Base-by-base conservation (phyloP, 1,284 basidiomycete species). In the Moniliophthora roreri region DNA sequence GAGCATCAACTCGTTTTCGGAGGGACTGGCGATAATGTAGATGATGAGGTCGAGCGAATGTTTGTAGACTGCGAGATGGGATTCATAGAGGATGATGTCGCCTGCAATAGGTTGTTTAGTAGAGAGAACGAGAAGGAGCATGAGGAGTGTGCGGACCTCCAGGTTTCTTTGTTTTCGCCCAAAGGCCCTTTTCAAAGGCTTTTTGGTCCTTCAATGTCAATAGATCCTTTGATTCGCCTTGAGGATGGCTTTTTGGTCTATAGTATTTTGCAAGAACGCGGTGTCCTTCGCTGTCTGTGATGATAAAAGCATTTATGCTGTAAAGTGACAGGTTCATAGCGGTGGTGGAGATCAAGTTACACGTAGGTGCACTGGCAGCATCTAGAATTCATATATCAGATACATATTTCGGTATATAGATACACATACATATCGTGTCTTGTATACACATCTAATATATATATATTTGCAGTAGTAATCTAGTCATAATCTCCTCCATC, bases 1-100 rank as follows among this genome's bases (percentile, higher is more conserved):
- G 40, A 99, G 85, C 94, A 99, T 98, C 57, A 99, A 82, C 73
- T 99, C 96, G 74, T 99, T 99, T 73, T 97, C 95, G 2, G 81
- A 79, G 10, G 92, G 79, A 3, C 91, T 89, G 15, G 92, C 93
- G 65, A 99, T 83, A 62, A 99, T 86, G 78, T 98, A 97, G 70
- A 98, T 87, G 58, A 95, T 91, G 63, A 98, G 86, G 76, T 99
- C 97, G 53, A 97, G 86, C 35, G 93, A 92, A 62, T 97, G 85
- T 64, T 91, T 93, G 77, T 96, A 97, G 20, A 99, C 84, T 26
- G 92, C 88, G n/a, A 98, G 81, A 65, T 95, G 89, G 58, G 88
- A 80, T 69, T 94, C 93, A 69, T 93, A 94, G 10, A 98, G 82
- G 62, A 98, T 92, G 66, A 99, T 95, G 64, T 99, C 96, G 66